Percentiles rank a stretch among this genome's conserved stretches.
These are phyloP conservation scores for Trichoderma sp. DNA, from an alignment of 2,329 filamentous ascomycete species.

Conservation along the genomic window DNA sequence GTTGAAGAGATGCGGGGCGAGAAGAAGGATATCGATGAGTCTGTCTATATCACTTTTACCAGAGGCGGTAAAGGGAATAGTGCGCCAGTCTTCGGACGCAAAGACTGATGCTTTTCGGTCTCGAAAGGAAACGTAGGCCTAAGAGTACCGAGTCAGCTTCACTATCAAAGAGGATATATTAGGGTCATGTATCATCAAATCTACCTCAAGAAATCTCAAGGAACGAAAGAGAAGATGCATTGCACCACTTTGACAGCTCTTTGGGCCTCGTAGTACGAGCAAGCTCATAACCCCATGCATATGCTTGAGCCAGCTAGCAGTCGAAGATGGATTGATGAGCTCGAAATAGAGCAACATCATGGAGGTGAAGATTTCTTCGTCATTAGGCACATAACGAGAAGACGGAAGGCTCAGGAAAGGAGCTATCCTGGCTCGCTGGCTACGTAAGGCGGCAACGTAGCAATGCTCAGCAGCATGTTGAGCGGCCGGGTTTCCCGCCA, in stretches of 20 bases:
- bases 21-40: constrained; percentile 9
- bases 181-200: not conserved
- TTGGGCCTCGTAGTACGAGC: not conserved
- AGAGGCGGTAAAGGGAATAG: constrained; percentile 5
- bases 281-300: constrained; percentile 1
- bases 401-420: not conserved
- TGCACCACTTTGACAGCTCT: constrained; percentile 4
- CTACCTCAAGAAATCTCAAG: constrained; percentile 12
- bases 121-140: constrained; percentile 4
- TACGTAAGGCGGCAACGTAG: not conserved
- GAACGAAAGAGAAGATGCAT: constrained; percentile 11
- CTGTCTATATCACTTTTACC: constrained; percentile 9
- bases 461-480: constrained; percentile 2
- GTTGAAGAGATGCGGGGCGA: not conserved
- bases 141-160: not conserved
- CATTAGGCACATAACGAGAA: not conserved
- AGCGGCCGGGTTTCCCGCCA: not conserved
- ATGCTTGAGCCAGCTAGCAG: constrained; percentile 23
- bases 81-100: constrained; percentile 11
- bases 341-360: constrained; percentile 23
- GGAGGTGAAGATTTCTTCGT: constrained; percentile 10
- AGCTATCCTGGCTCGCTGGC: not conserved
- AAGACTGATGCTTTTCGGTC: constrained; percentile 1
- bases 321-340: constrained; percentile 14
- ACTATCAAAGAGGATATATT: no score